Evolutionary conservation across 2,329 filamentous ascomycete genomes (phyloP).

Genomic region (Colletotrichum somersetense): DNA sequence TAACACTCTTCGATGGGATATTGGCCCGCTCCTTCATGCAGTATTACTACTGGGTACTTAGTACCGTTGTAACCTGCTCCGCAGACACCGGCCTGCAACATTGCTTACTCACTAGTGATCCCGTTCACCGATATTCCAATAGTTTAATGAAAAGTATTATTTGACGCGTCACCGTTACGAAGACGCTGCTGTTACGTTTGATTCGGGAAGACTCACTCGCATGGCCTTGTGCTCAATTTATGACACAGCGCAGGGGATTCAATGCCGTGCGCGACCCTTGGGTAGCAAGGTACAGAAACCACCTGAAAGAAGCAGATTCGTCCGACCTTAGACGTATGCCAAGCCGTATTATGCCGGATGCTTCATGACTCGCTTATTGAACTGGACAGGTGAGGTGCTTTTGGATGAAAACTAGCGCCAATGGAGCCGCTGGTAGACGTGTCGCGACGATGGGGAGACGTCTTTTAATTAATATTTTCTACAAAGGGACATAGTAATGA

Average conservation of each 20-base stretch:
- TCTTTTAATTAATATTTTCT: not conserved
- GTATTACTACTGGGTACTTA: not conserved
- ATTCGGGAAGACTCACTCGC: not conserved
- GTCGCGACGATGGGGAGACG: not conserved
- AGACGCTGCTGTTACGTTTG: not conserved
- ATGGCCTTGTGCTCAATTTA: not conserved
- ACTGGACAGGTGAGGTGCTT: too few relatives aligned
- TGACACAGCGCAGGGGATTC: not conserved
- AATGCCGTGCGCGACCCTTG: too few relatives aligned
- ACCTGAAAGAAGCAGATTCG: not conserved
- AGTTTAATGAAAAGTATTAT: not conserved
- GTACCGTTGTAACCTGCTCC: not conserved
- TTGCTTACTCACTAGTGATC: not conserved
- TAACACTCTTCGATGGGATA: not conserved
- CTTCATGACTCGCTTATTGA: not conserved
- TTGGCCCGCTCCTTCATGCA: not conserved
- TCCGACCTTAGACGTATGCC: too few relatives aligned
- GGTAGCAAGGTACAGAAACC: not conserved
- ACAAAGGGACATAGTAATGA: not conserved
- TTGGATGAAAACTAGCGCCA: not conserved
- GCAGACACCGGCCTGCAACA: fast-evolving
- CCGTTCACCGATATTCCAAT: not conserved
- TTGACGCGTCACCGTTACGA: not conserved
- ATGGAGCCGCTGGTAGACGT: not conserved
- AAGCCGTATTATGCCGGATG: too few relatives aligned